Percentiles rank a stretch among this genome's conserved stretches.
phyloP scores from a whole-genome alignment of 208 protist species.

The Hexamita inflata region DNA sequence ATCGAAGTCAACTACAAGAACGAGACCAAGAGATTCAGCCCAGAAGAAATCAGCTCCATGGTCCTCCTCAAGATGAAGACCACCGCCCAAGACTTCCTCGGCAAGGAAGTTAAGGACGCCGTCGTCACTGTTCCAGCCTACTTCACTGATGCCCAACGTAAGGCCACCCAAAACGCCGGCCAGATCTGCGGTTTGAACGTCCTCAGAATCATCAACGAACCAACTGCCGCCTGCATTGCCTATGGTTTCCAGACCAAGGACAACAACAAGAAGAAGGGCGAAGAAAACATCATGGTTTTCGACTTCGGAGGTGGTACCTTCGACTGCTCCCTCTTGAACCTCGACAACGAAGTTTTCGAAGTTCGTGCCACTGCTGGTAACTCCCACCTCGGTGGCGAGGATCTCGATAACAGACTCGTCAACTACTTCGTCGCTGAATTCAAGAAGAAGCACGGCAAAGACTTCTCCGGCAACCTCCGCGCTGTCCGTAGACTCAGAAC shows the following conservation, averaged over 20 bases:
- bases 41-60: slow-evolving; percentile 46
- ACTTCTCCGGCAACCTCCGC: background rate
- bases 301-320: slow-evolving; percentile 77
- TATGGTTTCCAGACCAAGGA: slow-evolving; percentile 57
- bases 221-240: slow-evolving; percentile 93
- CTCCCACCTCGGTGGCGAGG: slow-evolving; percentile 96
- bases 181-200: slow-evolving; percentile 75
- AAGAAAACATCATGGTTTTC: slow-evolving; percentile 66
- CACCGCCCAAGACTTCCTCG: slow-evolving; percentile 41
- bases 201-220: slow-evolving; percentile 98
- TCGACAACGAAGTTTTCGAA: slow-evolving; percentile 94
- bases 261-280: slow-evolving; percentile 14
- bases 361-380: slow-evolving; percentile 94
- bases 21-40: slow-evolving; percentile 13
- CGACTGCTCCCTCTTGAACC: slow-evolving; percentile 88
- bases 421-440: slow-evolving; percentile 25
- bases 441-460: slow-evolving; percentile 7
- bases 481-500: background rate
- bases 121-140: slow-evolving; percentile 65
- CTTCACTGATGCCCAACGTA: slow-evolving; percentile 80
- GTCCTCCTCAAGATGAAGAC: slow-evolving; percentile 45
- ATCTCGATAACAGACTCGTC: slow-evolving; percentile 36
- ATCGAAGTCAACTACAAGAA: slow-evolving; percentile 39
- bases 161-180: slow-evolving; percentile 72
- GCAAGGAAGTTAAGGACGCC: slow-evolving; percentile 34